Evolutionary conservation across 2,329 filamentous ascomycete genomes (phyloP).

Genomic region (Cryphonectria radicalis): DNA sequence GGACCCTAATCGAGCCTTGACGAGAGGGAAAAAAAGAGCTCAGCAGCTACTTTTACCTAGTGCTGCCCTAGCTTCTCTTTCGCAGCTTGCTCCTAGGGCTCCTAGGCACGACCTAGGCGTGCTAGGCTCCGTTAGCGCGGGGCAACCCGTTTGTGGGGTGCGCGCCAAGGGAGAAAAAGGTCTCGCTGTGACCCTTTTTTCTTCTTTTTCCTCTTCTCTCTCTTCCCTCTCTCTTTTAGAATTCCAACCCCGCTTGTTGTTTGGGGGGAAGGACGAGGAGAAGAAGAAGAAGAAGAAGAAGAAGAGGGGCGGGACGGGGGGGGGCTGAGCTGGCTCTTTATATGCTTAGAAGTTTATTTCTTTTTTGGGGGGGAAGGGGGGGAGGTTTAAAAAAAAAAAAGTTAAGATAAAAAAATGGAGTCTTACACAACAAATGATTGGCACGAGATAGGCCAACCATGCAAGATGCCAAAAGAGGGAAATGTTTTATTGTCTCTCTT

Average conservation of each 20-base stretch:
- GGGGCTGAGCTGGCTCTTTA: neutral
- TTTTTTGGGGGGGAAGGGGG: too few relatives aligned
- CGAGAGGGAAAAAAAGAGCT: neutral
- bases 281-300: neutral
- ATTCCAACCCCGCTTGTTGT: too few relatives aligned
- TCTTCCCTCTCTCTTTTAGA: neutral
- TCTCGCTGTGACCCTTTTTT: neutral
- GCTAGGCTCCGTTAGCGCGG: neutral
- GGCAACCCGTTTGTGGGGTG: neutral
- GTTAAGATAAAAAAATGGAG: too few relatives aligned
- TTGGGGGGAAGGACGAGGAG: neutral
- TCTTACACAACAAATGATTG: neutral
- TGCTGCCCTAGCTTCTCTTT: neutral
- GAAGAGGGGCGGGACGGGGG: too few relatives aligned
- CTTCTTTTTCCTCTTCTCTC: neutral
- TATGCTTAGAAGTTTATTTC: neutral
- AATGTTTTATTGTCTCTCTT: neutral
- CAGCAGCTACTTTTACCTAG: neutral
- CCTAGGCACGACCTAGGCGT: too few relatives aligned
- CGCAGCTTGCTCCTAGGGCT: neutral
- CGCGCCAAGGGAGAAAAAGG: neutral
- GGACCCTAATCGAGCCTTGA: neutral
- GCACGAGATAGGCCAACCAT: neutral
- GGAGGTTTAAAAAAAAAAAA: too few relatives aligned
- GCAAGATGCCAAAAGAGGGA: neutral